Evolutionary conservation across 768 basidiomycete genomes (phyloP), one percentile per base, ranked within the genome.

Genomic region (Serendipita vermifera): DNA sequence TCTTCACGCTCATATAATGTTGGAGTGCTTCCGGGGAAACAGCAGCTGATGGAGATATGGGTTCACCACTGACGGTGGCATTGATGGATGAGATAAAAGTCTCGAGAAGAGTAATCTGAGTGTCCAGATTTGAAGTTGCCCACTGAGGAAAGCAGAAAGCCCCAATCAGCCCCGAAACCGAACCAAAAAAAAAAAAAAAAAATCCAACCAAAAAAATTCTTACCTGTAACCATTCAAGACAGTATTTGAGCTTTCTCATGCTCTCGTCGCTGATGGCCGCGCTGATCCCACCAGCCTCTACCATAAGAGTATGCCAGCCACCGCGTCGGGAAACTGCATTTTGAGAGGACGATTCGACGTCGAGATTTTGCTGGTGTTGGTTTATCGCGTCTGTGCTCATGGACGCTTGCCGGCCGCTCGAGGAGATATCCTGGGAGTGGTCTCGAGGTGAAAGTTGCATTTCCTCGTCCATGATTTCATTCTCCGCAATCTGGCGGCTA

Each of bases 251-350:
- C 55, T 85, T 74, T 56, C 86, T 74, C 85, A 94, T 86, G 63
- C 83, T 90, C 67, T 93, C 91, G 60, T 92, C 89, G 66, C 88
- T 90, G 31, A 93, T 73, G 5, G 91, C 90, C 0, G 87, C 88
- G 57, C 88, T 79, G 32, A 94, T 73, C 0, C 90, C 90, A 13
- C 90, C 88, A 2, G 88, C 90, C 68, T 93, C 90, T 22, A 85
- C 73, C 36, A 93, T 70, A 26, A 92, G 77, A 0, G 84, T 78
- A 62, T 91, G 88, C 89, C 87, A 90, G 38, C 85, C 73, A 66
- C 85, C 85, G n/a, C 88, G 76, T 46, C 78, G 78, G 0, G 76
- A 79, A 7, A 87, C 79, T 83, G 60, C 33, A 40, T 58, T 54
- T 61, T 57, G 55, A 13, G 48, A 55, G n/a, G 54, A 40, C 33